phyloP scores from a whole-genome alignment of 2,329 filamentous ascomycete genomes.

The Trichophyton verrucosum region DNA sequence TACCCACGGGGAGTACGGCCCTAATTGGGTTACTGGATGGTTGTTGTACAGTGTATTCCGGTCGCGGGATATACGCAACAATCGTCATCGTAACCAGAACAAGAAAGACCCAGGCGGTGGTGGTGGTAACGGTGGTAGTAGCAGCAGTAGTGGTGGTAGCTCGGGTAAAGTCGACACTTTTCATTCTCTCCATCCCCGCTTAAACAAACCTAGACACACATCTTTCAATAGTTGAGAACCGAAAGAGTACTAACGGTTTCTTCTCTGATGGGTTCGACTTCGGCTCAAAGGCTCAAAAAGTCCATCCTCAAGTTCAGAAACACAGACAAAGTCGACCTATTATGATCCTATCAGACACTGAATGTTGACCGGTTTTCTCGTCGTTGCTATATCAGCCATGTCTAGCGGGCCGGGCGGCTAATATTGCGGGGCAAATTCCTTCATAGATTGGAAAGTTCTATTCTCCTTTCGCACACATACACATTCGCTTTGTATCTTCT shows the following conservation, averaged over 20 bases:
- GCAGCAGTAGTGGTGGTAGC: constrained; percentile 3
- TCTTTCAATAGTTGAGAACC: not conserved
- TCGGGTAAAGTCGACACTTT: constrained; percentile 6
- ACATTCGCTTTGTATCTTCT: too few relatives aligned
- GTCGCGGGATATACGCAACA: constrained; percentile 36
- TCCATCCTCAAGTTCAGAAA: constrained; percentile 16
- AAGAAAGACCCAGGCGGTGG: constrained; percentile 17
- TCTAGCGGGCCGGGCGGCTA: constrained; percentile 1
- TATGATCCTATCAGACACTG: constrained; percentile 34
- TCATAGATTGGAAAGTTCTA: not conserved
- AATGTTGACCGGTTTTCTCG: constrained; percentile 13
- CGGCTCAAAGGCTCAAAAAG: constrained; percentile 17
- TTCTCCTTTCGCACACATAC: not conserved
- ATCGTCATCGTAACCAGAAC: constrained; percentile 32
- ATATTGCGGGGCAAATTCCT: not conserved
- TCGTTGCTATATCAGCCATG: constrained; percentile 5
- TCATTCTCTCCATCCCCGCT: not conserved
- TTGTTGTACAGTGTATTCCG: constrained; percentile 38
- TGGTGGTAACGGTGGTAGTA: constrained; percentile 7
- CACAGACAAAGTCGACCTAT: constrained; percentile 22
- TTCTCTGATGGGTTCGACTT: constrained; percentile 12
- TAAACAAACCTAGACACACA: not conserved
- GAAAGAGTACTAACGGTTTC: not conserved
- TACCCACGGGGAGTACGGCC: constrained; percentile 33
- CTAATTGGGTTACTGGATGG: constrained; percentile 37